phyloP scores from a whole-genome alignment of 345 rosid species.

The Dipteronia sinensis region DNA sequence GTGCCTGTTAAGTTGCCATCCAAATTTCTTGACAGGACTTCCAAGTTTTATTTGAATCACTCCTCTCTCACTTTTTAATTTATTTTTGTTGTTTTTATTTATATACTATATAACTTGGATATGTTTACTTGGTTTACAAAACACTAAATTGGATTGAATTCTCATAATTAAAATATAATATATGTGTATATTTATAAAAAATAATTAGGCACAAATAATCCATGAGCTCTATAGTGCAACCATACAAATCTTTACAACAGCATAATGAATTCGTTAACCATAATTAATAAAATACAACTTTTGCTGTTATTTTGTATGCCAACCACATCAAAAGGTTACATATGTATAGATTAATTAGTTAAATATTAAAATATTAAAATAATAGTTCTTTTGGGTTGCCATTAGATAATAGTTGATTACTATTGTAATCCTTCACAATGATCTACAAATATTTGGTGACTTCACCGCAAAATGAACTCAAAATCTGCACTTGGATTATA shows the following conservation, averaged over 20 bases:
- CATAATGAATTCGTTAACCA: not conserved
- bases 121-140: too few relatives aligned
- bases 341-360: not conserved
- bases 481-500: constrained; percentile 7
- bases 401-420: not conserved
- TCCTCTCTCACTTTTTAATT: too few relatives aligned
- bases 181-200: too few relatives aligned
- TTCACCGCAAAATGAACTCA: not conserved
- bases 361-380: not conserved
- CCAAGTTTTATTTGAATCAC: too few relatives aligned
- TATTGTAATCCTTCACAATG: not conserved
- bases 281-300: not conserved
- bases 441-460: not conserved
- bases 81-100: too few relatives aligned
- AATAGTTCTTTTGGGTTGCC: not conserved
- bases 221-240: not conserved
- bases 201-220: not conserved
- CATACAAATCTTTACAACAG: not conserved
- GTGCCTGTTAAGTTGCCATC: not conserved
- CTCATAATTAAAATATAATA: too few relatives aligned
- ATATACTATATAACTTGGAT: too few relatives aligned
- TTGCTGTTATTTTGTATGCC: not conserved
- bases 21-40: too few relatives aligned
- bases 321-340: not conserved
- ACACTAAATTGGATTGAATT: too few relatives aligned